Evolutionary conservation across 2,329 filamentous ascomycete species (phyloP).

Genomic region (Diaporthe eres): DNA sequence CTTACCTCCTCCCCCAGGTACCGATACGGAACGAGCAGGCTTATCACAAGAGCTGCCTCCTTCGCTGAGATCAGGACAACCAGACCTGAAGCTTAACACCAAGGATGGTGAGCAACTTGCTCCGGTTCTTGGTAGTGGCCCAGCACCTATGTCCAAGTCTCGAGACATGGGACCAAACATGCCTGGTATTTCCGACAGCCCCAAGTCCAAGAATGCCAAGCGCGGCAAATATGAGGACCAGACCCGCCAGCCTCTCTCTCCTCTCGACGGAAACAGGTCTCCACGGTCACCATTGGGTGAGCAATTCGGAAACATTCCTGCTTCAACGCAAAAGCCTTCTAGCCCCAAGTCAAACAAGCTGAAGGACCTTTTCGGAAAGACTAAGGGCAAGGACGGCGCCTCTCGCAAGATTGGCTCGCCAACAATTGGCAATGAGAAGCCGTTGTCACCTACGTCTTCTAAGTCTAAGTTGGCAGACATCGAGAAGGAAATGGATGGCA

Average conservation of each 20-base stretch:
- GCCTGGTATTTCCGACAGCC: neutral
- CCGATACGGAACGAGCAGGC: neutral
- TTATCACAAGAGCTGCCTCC: neutral
- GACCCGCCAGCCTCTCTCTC: conserved; percentile 21
- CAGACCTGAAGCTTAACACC: conserved; percentile 8
- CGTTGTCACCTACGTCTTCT: conserved; percentile 2
- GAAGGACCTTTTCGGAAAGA: conserved; percentile 9
- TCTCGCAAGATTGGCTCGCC: neutral
- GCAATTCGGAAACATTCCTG: neutral
- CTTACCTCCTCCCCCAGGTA: neutral
- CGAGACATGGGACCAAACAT: neutral
- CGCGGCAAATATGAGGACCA: neutral
- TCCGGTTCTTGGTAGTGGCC: neutral
- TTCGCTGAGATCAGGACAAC: neutral
- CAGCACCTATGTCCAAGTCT: neutral
- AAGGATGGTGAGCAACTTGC: neutral
- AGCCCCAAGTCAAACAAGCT: conserved; percentile 14
- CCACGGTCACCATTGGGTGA: neutral
- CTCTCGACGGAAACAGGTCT: conserved; percentile 1
- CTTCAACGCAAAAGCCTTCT: neutral
- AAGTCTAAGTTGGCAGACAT: conserved; percentile 1
- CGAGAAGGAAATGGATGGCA: conserved; percentile 5
- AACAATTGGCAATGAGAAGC: neutral
- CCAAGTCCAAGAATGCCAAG: conserved; percentile 17
- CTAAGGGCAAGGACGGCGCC: conserved; percentile 1